A percentile compares a stretch with the other conserved stretches of the same genome.
phyloP scores from a whole-genome alignment of 202 grass and related monocot genomes.

The Eragrostis tef region DNA sequence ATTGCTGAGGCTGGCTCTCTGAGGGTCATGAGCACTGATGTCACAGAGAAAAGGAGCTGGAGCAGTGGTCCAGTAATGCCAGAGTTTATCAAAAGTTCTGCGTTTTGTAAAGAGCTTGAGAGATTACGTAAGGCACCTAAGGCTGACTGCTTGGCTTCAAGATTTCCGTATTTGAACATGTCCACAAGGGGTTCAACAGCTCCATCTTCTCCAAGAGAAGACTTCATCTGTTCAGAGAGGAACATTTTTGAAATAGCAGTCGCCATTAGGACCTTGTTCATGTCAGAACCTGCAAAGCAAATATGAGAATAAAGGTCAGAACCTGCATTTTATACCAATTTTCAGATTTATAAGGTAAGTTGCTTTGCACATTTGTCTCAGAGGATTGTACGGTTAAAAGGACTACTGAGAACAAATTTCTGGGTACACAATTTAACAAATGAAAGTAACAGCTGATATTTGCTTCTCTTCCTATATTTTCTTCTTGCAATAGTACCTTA shows the following conservation, averaged over 20 bases:
- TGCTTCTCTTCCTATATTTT: not conserved
- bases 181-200: constrained; percentile 73
- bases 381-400: not conserved
- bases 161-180: constrained; percentile 80
- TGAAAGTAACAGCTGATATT: not conserved
- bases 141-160: constrained; percentile 78
- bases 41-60: constrained; percentile 90
- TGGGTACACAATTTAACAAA: not conserved
- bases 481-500: not conserved
- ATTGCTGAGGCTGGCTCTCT: constrained; percentile 82
- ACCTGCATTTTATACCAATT: not conserved
- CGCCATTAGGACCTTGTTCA: constrained; percentile 97
- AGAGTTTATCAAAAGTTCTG: constrained; percentile 67
- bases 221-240: constrained; percentile 82
- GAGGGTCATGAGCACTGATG: constrained; percentile 82
- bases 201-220: constrained; percentile 75
- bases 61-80: constrained; percentile 61
- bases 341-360: not conserved
- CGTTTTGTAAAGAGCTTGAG: constrained; percentile 61
- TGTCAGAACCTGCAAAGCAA: constrained; percentile 78
- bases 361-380: not conserved
- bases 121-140: constrained; percentile 80
- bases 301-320: constrained; percentile 32
- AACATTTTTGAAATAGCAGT: constrained; percentile 86
- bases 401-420: not conserved